Conservation (phyloP, 257 asterid species). For the Forsythia viridissima region DNA sequence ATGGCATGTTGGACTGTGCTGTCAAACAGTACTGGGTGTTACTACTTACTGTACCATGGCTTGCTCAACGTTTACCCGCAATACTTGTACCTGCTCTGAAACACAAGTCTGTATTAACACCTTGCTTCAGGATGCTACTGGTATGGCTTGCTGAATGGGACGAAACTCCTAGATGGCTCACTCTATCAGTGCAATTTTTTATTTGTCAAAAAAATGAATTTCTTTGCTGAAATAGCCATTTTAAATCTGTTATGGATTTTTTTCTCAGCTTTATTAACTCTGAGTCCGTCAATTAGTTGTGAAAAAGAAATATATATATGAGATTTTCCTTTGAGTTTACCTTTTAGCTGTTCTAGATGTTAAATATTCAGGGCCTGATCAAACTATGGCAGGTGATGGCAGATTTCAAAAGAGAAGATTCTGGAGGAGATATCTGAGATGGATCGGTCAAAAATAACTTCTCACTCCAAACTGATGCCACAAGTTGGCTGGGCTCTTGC, state of each 20-base stretch:
- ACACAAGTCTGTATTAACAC: conserved; percentile 76
- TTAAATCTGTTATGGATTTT: not conserved
- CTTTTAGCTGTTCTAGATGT: conserved; percentile 29
- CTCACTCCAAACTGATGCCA: conserved; percentile 55
- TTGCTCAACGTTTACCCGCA: conserved; percentile 79
- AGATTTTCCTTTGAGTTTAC: conserved; percentile 13
- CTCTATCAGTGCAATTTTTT: conserved; percentile 10
- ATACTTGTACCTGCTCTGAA: conserved; percentile 86
- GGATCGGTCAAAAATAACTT: conserved; percentile 47
- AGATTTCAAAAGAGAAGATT: conserved; percentile 79
- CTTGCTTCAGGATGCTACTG: conserved; percentile 78
- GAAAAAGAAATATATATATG: not conserved
- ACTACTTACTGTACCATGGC: conserved; percentile 84
- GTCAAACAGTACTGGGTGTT: conserved; percentile 68
- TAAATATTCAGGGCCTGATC: conserved; percentile 63
- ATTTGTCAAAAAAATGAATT: not conserved
- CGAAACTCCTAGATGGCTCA: conserved; percentile 13
- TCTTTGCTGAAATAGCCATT: conserved; percentile 9
- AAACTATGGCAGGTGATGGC: conserved; percentile 93
- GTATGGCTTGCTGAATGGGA: conserved; percentile 53
- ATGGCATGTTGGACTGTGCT: conserved; percentile 47
- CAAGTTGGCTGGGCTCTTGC: conserved; percentile 86
- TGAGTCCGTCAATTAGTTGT: conserved; percentile 14
- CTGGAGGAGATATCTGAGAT: conserved; percentile 57
- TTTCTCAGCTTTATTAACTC: conserved; percentile 7